These are phyloP conservation scores for Talaromyces proteolyticus DNA, from an alignment of 495 filamentous ascomycete genomes.

Conservation along the genomic window DNA sequence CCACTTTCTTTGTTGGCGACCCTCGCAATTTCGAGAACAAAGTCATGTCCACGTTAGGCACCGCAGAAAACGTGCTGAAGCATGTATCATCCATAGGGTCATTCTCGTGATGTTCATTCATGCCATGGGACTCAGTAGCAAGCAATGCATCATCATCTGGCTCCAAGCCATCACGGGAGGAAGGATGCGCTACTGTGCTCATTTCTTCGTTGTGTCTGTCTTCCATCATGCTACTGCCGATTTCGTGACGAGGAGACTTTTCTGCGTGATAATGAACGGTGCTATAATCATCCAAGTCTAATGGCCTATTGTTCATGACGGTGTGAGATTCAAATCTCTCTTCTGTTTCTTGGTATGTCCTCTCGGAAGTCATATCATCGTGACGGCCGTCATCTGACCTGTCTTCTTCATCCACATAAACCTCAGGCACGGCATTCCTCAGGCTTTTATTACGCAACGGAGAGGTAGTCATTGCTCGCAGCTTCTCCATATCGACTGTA, in stretches of 20 bases:
- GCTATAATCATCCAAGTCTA: conserved; percentile 19
- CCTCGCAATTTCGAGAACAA: conserved; percentile 67
- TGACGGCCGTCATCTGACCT: conserved; percentile 15
- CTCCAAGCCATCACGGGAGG: neutral
- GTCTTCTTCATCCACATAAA: conserved; percentile 21
- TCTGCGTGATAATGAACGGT: conserved; percentile 17
- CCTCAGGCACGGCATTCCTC: conserved; percentile 9
- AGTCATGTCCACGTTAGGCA: conserved; percentile 75
- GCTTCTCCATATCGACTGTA: conserved; percentile 23
- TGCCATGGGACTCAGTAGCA: too few relatives aligned
- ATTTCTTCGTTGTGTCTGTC: conserved; percentile 38
- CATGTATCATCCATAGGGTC: conserved; percentile 68
- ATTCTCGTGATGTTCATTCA: conserved; percentile 20
- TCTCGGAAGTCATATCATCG: conserved; percentile 10
- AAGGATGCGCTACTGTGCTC: conserved; percentile 30
- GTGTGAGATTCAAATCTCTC: neutral
- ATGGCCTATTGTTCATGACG: neutral
- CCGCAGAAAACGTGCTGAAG: conserved; percentile 79
- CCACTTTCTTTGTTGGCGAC: conserved; percentile 41
- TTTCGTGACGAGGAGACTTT: conserved; percentile 14
- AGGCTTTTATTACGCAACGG: neutral
- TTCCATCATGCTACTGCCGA: conserved; percentile 32
- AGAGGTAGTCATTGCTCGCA: conserved; percentile 9
- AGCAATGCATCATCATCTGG: conserved; percentile 9
- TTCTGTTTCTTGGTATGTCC: neutral